These are phyloP conservation scores for Nannochloropsis oceanica DNA, from an alignment of 108 stramenopile species.

Conservation along the genomic window DNA sequence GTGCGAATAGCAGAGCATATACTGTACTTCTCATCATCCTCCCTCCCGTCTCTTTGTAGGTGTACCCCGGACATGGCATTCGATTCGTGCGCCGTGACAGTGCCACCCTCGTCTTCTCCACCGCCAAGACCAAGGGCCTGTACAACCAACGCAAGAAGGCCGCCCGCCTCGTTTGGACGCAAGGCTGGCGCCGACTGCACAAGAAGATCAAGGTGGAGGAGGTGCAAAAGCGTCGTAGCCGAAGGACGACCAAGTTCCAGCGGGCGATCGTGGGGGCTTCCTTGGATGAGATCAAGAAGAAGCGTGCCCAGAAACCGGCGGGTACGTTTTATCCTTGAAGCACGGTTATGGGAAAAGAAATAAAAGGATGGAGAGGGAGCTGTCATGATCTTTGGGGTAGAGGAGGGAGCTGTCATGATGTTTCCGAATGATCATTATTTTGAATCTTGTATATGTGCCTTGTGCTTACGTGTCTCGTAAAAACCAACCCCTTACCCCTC, in stretches of 20 bases:
- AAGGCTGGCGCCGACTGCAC: slow-evolving; percentile 93
- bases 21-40: too few relatives aligned
- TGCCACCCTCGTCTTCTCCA: slow-evolving; percentile 74
- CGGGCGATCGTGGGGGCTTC: slow-evolving; percentile 94
- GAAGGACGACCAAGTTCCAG: slow-evolving; percentile 74
- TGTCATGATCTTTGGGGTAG: neutral
- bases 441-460: too few relatives aligned
- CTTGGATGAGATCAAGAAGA: slow-evolving; percentile 91
- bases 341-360: neutral
- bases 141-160: slow-evolving; percentile 96
- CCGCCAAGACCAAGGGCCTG: slow-evolving; percentile 82
- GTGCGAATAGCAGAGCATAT: too few relatives aligned
- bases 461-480: neutral
- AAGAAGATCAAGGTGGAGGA: slow-evolving; percentile 90
- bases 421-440: too few relatives aligned
- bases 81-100: slow-evolving; percentile 97
- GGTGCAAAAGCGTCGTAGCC: slow-evolving; percentile 69
- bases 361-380: neutral
- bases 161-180: slow-evolving; percentile 98
- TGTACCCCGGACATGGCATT: slow-evolving; percentile 98
- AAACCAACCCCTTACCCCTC: neutral
- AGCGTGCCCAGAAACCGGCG: slow-evolving; percentile 45
- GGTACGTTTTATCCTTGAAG: too few relatives aligned
- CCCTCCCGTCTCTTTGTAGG: slow-evolving; percentile 9
- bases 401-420: neutral